Evolutionary conservation across 164 flowering plant species (phyloP), one percentile per base, ranked within the genome.

Genomic region (Echeveria elegans): DNA sequence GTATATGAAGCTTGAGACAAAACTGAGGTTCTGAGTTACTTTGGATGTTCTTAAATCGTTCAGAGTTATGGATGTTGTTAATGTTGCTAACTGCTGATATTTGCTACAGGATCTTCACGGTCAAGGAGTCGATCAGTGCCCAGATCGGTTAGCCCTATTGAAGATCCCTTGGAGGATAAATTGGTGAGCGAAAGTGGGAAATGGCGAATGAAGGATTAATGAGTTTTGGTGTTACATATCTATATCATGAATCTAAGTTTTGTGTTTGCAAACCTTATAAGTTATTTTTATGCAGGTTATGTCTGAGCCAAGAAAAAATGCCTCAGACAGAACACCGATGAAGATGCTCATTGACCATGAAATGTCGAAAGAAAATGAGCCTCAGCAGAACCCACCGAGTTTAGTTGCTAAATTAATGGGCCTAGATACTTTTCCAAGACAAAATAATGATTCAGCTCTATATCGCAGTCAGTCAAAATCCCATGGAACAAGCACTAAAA

Each of bases 341-440:
- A 94, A 94, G 80, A 86, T 83, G 85, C 96, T 94, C 53, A 82
- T 91, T 65, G 99, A 86, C 69, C 87, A 83, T 71, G 97, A 94
- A 78, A 86, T 91, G 97, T 89, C 89, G 4, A 86, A 81, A 75
- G 96, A 91, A 72, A 70, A 74, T 26, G 86, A 81, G 59, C 74
- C 81, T 70, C 86, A 77, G 72, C 80, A 76, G 53, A 84, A 77
- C 56, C 82, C 95, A 16, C 90, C 96, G 50, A 85, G 75, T 82
- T 78, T 94, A 67, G 92, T 94, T 76, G 99, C 99, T 40, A 91
- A 82, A 80, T 76, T 94, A 76, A 94, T 94, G 99, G 99, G 99
- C 19, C 92, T 94, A 71, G 99, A 94, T 75, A 70, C 87, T 31
- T 79, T 89, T 58, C 99, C 99, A 30, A 77, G 31, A 15, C 81